Evolutionary conservation across 768 basidiomycete species (phyloP).

Genomic region (Leucocoprinus birnbaumii): DNA sequence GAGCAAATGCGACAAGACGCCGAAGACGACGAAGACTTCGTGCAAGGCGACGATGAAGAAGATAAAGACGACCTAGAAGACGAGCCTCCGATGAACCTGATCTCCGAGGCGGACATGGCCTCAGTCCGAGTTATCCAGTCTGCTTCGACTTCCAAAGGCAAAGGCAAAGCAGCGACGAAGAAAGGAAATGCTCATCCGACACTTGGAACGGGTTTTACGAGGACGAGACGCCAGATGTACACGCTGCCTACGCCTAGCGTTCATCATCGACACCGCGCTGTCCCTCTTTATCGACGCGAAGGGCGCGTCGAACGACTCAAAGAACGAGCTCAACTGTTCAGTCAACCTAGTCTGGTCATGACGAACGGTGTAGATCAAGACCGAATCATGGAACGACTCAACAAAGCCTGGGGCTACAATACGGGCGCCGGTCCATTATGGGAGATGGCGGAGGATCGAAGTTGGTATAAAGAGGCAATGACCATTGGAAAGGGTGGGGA

Average conservation of each 20-base stretch:
- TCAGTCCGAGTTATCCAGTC: constrained; percentile 12
- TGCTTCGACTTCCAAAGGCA: constrained; percentile 22
- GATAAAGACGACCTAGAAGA: constrained; percentile 23
- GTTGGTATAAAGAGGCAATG: constrained; percentile 69
- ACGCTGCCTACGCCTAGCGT: constrained; percentile 60
- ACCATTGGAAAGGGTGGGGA: constrained; percentile 28
- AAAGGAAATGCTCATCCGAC: constrained; percentile 13
- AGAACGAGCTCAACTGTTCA: constrained; percentile 48
- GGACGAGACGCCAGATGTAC: constrained; percentile 49
- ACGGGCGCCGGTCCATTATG: constrained; percentile 76
- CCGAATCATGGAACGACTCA: constrained; percentile 52
- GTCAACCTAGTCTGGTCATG: constrained; percentile 31
- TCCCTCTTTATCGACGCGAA: constrained; percentile 52
- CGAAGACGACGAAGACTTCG: constrained; percentile 26
- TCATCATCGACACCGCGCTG: constrained; percentile 71
- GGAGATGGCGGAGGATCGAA: constrained; percentile 76
- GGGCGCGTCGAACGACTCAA: constrained; percentile 60
- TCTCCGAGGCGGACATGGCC: constrained; percentile 18
- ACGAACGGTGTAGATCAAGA: constrained; percentile 58
- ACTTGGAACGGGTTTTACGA: constrained; percentile 13
- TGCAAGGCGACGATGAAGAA: constrained; percentile 27
- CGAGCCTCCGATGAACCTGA: constrained; percentile 14
- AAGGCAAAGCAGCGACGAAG: constrained; percentile 24
- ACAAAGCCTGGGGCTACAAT: constrained; percentile 71
- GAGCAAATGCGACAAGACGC: constrained; percentile 26